A percentile compares a stretch with the other conserved stretches of the same genome.
Conservation (phyloP, 1,139 yeast species). For the Yarrowia galli region DNA sequence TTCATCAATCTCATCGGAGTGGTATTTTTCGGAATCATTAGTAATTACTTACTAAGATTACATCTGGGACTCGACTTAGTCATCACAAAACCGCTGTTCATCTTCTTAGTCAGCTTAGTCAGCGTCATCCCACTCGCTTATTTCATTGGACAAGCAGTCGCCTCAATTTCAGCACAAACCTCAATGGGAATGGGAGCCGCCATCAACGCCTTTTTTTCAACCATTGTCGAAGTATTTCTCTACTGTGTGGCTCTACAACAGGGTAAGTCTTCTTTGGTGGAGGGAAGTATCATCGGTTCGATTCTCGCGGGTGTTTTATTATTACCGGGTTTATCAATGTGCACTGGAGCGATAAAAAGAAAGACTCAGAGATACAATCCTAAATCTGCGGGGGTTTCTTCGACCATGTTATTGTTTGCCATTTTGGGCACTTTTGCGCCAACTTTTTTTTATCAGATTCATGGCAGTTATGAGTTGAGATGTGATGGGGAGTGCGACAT, state of each 20-base stretch:
- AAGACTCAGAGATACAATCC: slow-evolving; percentile 97
- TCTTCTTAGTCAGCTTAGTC: slow-evolving; percentile 77
- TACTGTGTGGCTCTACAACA: slow-evolving; percentile 91
- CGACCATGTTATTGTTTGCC: slow-evolving; percentile 93
- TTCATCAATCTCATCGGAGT: slow-evolving; percentile 82
- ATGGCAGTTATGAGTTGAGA: slow-evolving; percentile 82
- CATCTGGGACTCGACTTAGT: slow-evolving; percentile 57
- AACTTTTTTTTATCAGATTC: slow-evolving; percentile 85
- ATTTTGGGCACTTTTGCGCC: slow-evolving; percentile 94
- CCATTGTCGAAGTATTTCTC: slow-evolving; percentile 89
- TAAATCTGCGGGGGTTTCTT: slow-evolving; percentile 94
- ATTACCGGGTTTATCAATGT: slow-evolving; percentile 94
- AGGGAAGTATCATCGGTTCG: slow-evolving; percentile 97
- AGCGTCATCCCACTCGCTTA: slow-evolving; percentile 94
- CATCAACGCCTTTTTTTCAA: slow-evolving; percentile 95
- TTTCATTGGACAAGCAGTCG: slow-evolving; percentile 98
- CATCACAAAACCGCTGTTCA: slow-evolving; percentile 64
- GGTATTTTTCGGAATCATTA: slow-evolving; percentile 83
- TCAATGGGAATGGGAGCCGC: slow-evolving; percentile 99
- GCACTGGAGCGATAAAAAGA: slow-evolving; percentile 90
- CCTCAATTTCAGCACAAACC: slow-evolving; percentile 96
- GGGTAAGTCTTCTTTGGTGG: slow-evolving; percentile 87
- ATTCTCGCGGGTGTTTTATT: slow-evolving; percentile 89
- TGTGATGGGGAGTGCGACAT: slow-evolving; percentile 57
- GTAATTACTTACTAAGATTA: slow-evolving; percentile 70